A percentile compares a stretch with the other conserved stretches of the same genome.
phyloP scores from a whole-genome alignment of 2,329 filamentous ascomycete species.

The Grosmannia penicillata region DNA sequence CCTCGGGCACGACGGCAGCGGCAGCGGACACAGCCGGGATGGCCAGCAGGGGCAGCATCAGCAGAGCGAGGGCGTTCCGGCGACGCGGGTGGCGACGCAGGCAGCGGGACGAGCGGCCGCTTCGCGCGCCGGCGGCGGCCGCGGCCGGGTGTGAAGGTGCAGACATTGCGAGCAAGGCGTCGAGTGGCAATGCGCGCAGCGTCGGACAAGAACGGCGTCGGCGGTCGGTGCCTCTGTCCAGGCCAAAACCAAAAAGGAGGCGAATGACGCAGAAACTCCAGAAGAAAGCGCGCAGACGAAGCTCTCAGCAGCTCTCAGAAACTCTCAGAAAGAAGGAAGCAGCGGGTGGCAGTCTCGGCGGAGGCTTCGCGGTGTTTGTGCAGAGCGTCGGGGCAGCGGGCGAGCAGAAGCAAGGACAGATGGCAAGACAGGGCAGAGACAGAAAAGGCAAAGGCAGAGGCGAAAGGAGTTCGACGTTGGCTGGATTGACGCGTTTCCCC shows the following conservation, averaged over 20 bases:
- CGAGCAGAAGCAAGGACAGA: not conserved
- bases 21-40: conserved; percentile 7
- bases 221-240: too few relatives aligned
- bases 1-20: not conserved
- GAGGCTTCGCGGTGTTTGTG: too few relatives aligned
- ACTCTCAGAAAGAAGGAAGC: not conserved
- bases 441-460: not conserved
- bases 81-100: not conserved
- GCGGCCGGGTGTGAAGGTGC: too few relatives aligned
- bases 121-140: conserved; percentile 3
- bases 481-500: conserved; percentile 2
- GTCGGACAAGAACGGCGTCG: too few relatives aligned
- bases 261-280: too few relatives aligned
- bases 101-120: not conserved
- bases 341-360: too few relatives aligned
- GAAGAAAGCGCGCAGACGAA: too few relatives aligned
- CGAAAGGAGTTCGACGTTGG: not conserved
- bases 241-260: too few relatives aligned
- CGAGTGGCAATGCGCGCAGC: too few relatives aligned
- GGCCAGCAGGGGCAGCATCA: conserved; percentile 8
- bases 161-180: too few relatives aligned
- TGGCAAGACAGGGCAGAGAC: not conserved
- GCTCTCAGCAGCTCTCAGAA: too few relatives aligned
- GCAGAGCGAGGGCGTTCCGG: conserved; percentile 7
- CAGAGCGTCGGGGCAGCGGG: not conserved